Conservation (phyloP, 129 eudicot species). For the Flaveria brownii region DNA sequence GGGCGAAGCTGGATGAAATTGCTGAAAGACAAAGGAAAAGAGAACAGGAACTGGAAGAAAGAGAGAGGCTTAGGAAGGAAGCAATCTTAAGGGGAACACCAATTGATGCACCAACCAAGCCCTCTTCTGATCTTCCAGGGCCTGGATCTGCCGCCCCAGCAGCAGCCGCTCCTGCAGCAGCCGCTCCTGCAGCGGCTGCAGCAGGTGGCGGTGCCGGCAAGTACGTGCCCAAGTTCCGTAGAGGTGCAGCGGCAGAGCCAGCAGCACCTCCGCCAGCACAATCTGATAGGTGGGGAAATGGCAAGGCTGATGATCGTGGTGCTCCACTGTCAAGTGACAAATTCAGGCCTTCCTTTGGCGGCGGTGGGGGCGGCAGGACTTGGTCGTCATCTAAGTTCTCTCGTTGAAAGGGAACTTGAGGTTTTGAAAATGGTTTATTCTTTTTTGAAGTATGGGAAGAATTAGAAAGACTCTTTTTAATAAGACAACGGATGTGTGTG, state of each 20-base stretch:
- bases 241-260: constrained; percentile 39
- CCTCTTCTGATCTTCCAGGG: constrained; percentile 40
- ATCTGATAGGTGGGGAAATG: constrained; percentile 56
- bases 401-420: constrained; percentile 13
- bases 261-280: constrained; percentile 51
- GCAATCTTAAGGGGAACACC: constrained; percentile 45
- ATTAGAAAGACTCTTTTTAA: constrained; percentile 20
- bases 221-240: constrained; percentile 57
- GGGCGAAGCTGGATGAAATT: constrained; percentile 72
- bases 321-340: constrained; percentile 42
- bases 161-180: constrained; percentile 33
- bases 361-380: constrained; percentile 26
- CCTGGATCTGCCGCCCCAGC: constrained; percentile 24
- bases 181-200: constrained; percentile 32
- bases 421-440: constrained; percentile 12
- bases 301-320: constrained; percentile 41
- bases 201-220: constrained; percentile 45
- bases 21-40: constrained; percentile 73
- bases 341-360: constrained; percentile 46
- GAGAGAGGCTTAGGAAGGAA: constrained; percentile 59
- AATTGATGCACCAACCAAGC: constrained; percentile 37
- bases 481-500: constrained; percentile 18
- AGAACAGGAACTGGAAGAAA: constrained; percentile 73
- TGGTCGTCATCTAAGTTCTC: constrained; percentile 35
- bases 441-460: constrained; percentile 17